Evolutionary conservation across 2,329 filamentous ascomycete species (phyloP).

Genomic region (Verticillium longisporum): DNA sequence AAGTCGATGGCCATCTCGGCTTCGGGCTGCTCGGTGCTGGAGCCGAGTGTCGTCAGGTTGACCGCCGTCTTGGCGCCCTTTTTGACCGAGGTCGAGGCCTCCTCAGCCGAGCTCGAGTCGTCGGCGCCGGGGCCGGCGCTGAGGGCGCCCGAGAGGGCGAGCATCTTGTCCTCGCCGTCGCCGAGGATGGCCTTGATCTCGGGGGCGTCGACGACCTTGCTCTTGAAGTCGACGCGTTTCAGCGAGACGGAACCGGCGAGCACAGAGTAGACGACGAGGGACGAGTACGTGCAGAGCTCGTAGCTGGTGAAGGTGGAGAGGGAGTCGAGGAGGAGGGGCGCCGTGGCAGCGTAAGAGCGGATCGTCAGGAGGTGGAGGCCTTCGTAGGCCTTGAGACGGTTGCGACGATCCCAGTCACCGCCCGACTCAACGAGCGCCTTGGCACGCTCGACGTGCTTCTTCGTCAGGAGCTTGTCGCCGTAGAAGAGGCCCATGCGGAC

Average conservation of each 20-base stretch:
- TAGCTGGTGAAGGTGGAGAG: constrained; percentile 98
- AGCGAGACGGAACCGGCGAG: constrained; percentile 90
- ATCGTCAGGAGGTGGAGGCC: constrained; percentile 88
- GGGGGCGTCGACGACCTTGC: constrained; percentile 95
- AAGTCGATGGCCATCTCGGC: constrained; percentile 83
- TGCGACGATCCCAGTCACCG: constrained; percentile 97
- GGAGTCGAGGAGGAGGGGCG: constrained; percentile 90
- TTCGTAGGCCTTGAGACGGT: constrained; percentile 97
- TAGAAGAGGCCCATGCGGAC: constrained; percentile 96
- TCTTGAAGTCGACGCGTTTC: constrained; percentile 97
- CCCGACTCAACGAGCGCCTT: constrained; percentile 87
- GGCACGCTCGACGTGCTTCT: constrained; percentile 89
- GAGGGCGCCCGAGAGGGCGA: constrained; percentile 71
- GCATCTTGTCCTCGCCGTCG: constrained; percentile 78
- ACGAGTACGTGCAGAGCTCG: constrained; percentile 95
- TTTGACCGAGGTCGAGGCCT: constrained; percentile 41
- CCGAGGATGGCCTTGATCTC: constrained; percentile 97
- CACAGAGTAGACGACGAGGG: constrained; percentile 90
- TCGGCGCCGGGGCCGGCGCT: constrained; percentile 78
- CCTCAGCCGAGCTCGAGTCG: constrained; percentile 64
- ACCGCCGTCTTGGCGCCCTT: constrained; percentile 57
- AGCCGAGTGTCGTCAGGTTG: constrained; percentile 80
- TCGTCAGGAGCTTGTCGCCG: constrained; percentile 83
- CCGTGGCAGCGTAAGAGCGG: constrained; percentile 82
- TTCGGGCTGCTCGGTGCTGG: constrained; percentile 63